Evolutionary conservation across 768 basidiomycete genomes (phyloP), one percentile per base, ranked within the genome.

Genomic region (Kwoniella heveanensis): DNA sequence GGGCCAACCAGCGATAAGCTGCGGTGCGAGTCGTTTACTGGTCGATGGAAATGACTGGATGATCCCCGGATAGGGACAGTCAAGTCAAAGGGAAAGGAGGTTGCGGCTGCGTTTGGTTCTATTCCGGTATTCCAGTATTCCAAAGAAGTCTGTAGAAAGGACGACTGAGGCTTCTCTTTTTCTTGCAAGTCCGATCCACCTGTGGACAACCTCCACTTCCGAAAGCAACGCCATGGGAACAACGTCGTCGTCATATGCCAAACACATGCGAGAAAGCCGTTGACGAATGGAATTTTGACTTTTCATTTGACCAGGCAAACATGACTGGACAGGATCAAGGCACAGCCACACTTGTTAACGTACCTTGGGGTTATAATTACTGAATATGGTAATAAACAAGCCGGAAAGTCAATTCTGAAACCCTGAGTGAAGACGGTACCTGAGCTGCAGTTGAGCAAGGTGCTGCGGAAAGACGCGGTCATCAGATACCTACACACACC

Each of bases 141-240:
- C 10, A 10, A 29, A 29, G 26, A 52, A 52, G 25, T 25, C 30
- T 52, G 51, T 52, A 21, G 51, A 52, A 52, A 52, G 26, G 48
- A 27, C 39, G 39, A n/a, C n/a, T n/a, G n/a, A n/a, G n/a, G n/a
- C n/a, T n/a, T n/a, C n/a, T n/a, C n/a, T n/a, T n/a, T n/a, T n/a
- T n/a, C n/a, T n/a, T n/a, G n/a, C n/a, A n/a, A n/a, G n/a, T n/a
- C n/a, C n/a, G n/a, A n/a, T n/a, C n/a, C n/a, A n/a, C n/a, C 46
- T 7, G 7, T 51, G 51, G 51, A 52, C 51, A 25, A 52, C 51
- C 51, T 52, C 51, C 51, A 52, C 51, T 27, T 17, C 51, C 9
- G 17, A 17, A 36, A 7, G 32, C 32, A 13, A 36, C 7, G 13
- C 6, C 32, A 36, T 36, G 32, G 7, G 32, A 36, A 13, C 39